phyloP scores from a whole-genome alignment of 192 early-diverging fungal genomes.

The Funneliformis mosseae region DNA sequence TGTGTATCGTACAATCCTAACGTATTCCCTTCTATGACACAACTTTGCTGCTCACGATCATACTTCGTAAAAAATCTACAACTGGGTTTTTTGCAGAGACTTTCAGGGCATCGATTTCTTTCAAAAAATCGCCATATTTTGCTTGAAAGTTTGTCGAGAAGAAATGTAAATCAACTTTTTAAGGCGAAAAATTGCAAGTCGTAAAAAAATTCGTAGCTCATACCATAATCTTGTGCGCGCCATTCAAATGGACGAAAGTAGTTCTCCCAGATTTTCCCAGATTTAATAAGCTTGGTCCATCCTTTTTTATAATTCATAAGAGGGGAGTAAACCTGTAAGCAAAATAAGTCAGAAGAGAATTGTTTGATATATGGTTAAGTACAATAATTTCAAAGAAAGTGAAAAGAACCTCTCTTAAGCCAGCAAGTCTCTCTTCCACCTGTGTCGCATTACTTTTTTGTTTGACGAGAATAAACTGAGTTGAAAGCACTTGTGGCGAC shows the following conservation, averaged over 20 bases:
- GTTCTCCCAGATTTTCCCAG: not conserved
- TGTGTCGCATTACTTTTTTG: not conserved
- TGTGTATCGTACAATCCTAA: not conserved
- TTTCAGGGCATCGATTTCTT: too few species aligned
- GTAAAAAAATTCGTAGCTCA: too few species aligned
- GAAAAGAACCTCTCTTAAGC: not conserved
- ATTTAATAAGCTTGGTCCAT: not conserved
- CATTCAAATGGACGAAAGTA: not conserved
- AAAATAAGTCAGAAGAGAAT: not conserved
- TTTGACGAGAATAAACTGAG: slow-evolving; percentile 11
- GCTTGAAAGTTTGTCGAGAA: not conserved
- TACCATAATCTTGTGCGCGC: not conserved
- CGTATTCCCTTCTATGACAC: not conserved
- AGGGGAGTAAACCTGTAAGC: not conserved
- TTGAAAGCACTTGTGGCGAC: not conserved
- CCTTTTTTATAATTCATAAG: slow-evolving; percentile 1
- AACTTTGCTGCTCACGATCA: not conserved
- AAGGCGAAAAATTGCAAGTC: too few species aligned
- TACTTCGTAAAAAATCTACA: not conserved
- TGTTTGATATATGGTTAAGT: too few species aligned
- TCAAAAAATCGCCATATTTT: too few species aligned
- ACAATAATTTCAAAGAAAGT: not conserved
- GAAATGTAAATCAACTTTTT: too few species aligned
- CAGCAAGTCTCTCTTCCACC: not conserved
- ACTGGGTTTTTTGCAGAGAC: not conserved